These are phyloP conservation scores for Talaromyces proteolyticus DNA, from an alignment of 495 filamentous ascomycete species.

Conservation along the genomic window DNA sequence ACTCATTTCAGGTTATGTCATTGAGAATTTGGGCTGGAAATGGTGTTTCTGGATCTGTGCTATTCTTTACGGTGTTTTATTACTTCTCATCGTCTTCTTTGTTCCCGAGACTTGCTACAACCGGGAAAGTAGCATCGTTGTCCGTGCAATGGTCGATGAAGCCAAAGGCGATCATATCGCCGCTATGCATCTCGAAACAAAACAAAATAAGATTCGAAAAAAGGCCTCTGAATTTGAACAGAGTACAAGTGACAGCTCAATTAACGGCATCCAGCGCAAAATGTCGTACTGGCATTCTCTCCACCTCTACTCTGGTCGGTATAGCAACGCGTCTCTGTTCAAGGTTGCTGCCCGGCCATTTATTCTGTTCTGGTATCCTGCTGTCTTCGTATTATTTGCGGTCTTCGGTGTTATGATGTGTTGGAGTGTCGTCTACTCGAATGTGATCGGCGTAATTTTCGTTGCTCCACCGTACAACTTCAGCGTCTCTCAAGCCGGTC, in stretches of 20 bases:
- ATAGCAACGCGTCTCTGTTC: conserved; percentile 34
- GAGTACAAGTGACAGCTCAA: neutral
- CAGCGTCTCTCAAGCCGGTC: conserved; percentile 37
- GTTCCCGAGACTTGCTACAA: conserved; percentile 47
- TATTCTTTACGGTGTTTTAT: conserved; percentile 35
- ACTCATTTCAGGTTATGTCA: conserved; percentile 44
- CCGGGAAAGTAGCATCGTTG: conserved; percentile 7
- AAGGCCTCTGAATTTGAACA: neutral
- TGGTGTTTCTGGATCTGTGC: conserved; percentile 45
- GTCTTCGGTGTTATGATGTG: conserved; percentile 23
- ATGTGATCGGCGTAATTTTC: conserved; percentile 46
- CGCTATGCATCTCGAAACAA: too few species aligned
- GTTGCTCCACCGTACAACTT: conserved; percentile 44
- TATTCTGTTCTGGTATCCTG: conserved; percentile 38
- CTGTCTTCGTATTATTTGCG: conserved; percentile 43
- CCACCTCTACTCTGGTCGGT: conserved; percentile 25
- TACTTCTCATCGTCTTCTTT: conserved; percentile 41
- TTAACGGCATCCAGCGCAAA: neutral
- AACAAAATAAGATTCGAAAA: neutral
- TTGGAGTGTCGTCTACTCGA: conserved; percentile 46
- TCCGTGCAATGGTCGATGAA: conserved; percentile 1
- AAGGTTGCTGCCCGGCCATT: conserved; percentile 41
- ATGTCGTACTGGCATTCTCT: conserved; percentile 28
- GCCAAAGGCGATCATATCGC: conserved; percentile 3
- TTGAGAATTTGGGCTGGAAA: conserved; percentile 40